Base-by-base conservation (phyloP, 2,329 filamentous ascomycete species). In the Orbilia blumenaviensis region DNA sequence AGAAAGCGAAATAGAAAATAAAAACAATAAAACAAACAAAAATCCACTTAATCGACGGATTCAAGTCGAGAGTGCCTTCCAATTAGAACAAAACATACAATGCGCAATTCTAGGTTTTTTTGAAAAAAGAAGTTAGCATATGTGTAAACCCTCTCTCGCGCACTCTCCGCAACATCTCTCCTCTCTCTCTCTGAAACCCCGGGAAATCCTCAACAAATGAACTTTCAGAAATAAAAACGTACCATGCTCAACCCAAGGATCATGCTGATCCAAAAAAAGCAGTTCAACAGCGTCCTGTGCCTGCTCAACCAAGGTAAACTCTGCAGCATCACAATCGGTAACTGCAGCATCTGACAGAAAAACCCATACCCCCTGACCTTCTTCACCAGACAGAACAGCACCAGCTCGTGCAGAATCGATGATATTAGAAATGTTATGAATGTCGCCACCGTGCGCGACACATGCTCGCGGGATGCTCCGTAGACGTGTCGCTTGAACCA, bases 311-410 rank as follows among this genome's bases (percentile, higher is more conserved):
- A 92, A 76, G 86, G 88, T 3, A 91, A 93, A 77, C 92, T 88
- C 85, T 98, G 95, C 29, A 98, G 85, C 82, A 94, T 89, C n/a
- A 98, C 92, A 79, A 98, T 95, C 0, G 95, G 95, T 79, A 98
- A 87, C 85, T 99, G 95, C 77, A 96, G 84, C 95, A 99, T 98
- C 89, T 97, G 95, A 77, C 92, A 91, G 18, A 96, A 81, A 82
- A 97, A 96, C 8, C 94, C 95, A 81, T 98, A 99, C 10, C 95
- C 95, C 38, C 95, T 86, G 50, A 98, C 86, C 85, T 99, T 98
- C 86, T 97, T 94, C 25, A 94, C 97, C 82, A 99, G 98, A 83
- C 94, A 98, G 6, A 92, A 93, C 92, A 99, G 96, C 80, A 99
- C 92, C 69, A 99, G 87, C 83, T 99, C 95, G 82, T 98, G 95